Percentiles rank a stretch among this genome's conserved stretches.
Conservation (phyloP, 305 asterid genomes). For the Rubia tinctorum region DNA sequence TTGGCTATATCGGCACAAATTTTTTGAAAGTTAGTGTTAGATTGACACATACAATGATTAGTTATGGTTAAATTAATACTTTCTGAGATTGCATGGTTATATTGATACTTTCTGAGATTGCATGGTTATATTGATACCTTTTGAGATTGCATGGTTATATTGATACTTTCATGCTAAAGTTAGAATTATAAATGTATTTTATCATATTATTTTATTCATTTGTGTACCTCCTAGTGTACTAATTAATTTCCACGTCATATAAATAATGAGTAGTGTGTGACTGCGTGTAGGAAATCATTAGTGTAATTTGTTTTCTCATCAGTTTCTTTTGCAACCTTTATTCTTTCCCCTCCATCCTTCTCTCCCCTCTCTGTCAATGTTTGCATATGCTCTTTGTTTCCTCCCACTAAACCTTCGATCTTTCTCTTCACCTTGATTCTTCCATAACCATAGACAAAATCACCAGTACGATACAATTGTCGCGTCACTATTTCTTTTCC, state of each 20-base stretch:
- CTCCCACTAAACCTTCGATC: neutral
- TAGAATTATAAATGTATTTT: no score
- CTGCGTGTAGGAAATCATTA: neutral
- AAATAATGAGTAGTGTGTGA: neutral
- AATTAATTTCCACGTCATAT: neutral
- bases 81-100: no score
- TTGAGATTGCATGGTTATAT: no score
- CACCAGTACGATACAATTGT: neutral
- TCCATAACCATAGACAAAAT: neutral
- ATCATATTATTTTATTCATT: no score
- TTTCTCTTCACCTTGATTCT: neutral
- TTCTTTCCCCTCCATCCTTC: slow-evolving; percentile 13
- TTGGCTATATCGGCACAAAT: no score
- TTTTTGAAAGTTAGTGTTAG: no score
- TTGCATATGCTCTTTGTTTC: neutral
- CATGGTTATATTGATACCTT: no score
- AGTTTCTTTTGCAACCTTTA: slow-evolving; percentile 25
- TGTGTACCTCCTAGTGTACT: neutral
- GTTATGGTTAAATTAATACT: no score
- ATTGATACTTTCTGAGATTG: no score
- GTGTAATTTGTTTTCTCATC: slow-evolving; percentile 11
- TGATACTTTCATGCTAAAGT: no score
- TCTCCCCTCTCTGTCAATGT: neutral
- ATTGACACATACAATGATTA: no score
- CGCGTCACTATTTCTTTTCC: neutral